Conservation (phyloP, 441 rosid species). For the Melastoma candidum region DNA sequence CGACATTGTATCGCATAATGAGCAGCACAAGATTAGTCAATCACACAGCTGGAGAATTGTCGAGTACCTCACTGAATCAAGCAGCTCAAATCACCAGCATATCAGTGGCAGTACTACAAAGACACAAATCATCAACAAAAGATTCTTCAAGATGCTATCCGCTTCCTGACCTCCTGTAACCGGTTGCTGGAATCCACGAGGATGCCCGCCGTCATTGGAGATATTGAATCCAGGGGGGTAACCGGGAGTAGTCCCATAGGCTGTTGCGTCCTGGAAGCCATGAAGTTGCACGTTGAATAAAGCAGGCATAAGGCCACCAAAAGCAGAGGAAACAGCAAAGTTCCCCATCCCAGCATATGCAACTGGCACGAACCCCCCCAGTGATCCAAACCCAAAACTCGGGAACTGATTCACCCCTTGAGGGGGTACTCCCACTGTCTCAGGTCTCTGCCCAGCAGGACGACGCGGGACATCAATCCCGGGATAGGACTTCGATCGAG, state of each 20-base stretch:
- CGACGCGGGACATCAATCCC: slow-evolving; percentile 68
- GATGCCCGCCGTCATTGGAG: slow-evolving; percentile 33
- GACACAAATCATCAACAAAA: slow-evolving; percentile 12
- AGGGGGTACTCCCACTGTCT: slow-evolving; percentile 40
- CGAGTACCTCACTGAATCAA: too few species aligned
- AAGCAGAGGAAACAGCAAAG: slow-evolving; percentile 15
- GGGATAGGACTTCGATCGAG: slow-evolving; percentile 63
- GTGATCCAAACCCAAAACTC: slow-evolving; percentile 48
- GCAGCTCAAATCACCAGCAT: slow-evolving; percentile 25
- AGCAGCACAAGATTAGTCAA: too few species aligned
- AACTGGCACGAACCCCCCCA: slow-evolving; percentile 31
- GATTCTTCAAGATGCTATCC: slow-evolving; percentile 13
- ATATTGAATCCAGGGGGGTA: slow-evolving; percentile 13
- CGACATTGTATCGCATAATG: too few species aligned
- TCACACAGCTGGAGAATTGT: too few species aligned
- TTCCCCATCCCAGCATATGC: slow-evolving; percentile 14
- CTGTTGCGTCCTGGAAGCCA: slow-evolving; percentile 14
- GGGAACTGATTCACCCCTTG: slow-evolving; percentile 20
- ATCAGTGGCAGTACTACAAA: slow-evolving; percentile 44
- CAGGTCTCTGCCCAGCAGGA: slow-evolving; percentile 83
- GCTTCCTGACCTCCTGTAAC: slow-evolving; percentile 8
- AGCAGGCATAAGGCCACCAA: slow-evolving; percentile 17
- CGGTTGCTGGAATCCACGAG: slow-evolving; percentile 12
- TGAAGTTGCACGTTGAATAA: slow-evolving; percentile 17
- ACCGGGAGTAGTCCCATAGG: slow-evolving; percentile 16